phyloP scores from a whole-genome alignment of 2,329 filamentous ascomycete species.

The Cordyceps cateniannulata region DNA sequence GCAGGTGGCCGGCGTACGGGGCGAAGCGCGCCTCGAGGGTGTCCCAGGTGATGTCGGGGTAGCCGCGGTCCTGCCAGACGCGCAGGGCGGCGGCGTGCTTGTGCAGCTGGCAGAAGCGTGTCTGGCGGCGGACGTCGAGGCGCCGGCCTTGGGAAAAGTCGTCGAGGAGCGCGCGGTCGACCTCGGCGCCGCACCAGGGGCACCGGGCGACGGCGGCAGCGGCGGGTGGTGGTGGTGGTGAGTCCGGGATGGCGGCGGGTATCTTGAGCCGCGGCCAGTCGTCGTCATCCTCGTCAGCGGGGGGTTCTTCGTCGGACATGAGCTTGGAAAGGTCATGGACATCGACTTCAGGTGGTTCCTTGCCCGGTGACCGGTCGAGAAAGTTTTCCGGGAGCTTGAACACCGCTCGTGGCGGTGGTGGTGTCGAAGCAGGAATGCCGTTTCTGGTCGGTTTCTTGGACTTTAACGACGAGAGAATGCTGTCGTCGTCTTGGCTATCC shows the following conservation, averaged over 20 bases:
- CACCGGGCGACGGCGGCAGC: constrained; percentile 33
- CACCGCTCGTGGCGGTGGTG: constrained; percentile 16
- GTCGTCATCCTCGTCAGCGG: not conserved
- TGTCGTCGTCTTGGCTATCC: constrained; percentile 1
- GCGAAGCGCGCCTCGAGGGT: constrained; percentile 52
- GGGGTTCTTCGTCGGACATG: not conserved
- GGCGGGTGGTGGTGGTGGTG: not conserved
- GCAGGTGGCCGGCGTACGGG: constrained; percentile 48
- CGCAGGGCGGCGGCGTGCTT: constrained; percentile 46
- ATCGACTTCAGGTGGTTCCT: not conserved
- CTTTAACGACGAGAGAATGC: not conserved
- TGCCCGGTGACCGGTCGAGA: not conserved
- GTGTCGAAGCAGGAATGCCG: not conserved
- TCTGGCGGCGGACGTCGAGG: constrained; percentile 52
- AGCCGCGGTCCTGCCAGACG: constrained; percentile 46
- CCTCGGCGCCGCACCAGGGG: constrained; percentile 58
- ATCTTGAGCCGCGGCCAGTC: not conserved
- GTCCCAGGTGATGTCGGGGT: constrained; percentile 67
- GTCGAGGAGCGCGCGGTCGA: constrained; percentile 50
- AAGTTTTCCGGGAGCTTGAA: constrained; percentile 18
- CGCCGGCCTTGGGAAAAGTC: constrained; percentile 40
- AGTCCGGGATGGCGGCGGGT: not conserved
- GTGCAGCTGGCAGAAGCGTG: constrained; percentile 59
- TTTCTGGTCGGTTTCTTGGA: not conserved
- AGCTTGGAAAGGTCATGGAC: not conserved